Evolutionary conservation across 2,329 filamentous ascomycete species (phyloP), one percentile per base, ranked within the genome.

Genomic region (Sporothrix humicola): DNA sequence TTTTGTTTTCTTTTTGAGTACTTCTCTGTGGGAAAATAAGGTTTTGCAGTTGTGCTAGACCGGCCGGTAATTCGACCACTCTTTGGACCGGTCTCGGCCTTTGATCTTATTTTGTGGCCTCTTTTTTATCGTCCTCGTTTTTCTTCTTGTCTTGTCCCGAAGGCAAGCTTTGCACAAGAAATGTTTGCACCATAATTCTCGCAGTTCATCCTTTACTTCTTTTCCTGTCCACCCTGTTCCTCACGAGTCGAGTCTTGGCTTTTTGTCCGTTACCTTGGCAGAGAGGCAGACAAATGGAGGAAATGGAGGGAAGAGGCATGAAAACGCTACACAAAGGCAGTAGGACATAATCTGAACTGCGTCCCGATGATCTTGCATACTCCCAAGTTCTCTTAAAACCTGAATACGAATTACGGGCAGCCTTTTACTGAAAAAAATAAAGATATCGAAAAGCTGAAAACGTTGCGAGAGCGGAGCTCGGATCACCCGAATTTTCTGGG

Each of bases 31-130:
- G 31, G 31, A 42, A n/a, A 63, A 20, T 46, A 46, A 65, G 42
- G 42, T 20, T 63, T 46, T 46, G 0, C 61, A 15, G 15, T 12
- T 37, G 12, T n/a, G 20, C 61, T n/a, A 65, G 61, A n/a, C 9
- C 31, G 3, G 5, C 58, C 15, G 31, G 5, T 23, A 8, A 23
- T 23, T 65, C 10, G 10, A 6, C 31, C 31, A 37, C 31, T 7
- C 31, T 7, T 4, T 61, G 61, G 61, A 48, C 61, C 42, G 42
- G 61, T 66, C 61, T 66, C 61, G 61, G 42, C 61, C 37, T 63
- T 31, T 37, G 31, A 3, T 37, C 31, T 37, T 5, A 5, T 37
- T 7, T 37, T 37, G 31, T 37, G 7, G 31, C 31, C 37, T 46
- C 3, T 48, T 8, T 6, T 65, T 26, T 46, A 2, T 23, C 23